A percentile compares a stretch with the other conserved stretches of the same genome.
phyloP scores from a whole-genome alignment of 108 stramenopile species.

The Aurantiochytrium sp. region DNA sequence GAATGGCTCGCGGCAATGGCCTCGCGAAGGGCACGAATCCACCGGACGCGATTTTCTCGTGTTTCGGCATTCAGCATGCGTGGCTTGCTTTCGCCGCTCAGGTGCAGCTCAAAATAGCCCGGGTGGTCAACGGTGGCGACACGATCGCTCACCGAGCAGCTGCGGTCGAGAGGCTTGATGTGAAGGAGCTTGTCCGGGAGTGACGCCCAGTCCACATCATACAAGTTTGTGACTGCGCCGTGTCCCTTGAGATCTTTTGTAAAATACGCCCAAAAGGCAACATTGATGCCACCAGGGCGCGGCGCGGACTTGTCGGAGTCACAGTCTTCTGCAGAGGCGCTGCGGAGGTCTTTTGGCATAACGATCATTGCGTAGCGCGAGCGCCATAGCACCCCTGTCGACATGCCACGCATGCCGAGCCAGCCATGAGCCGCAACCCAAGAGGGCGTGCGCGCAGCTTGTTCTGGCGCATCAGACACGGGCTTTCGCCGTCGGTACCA shows the following conservation, averaged over 20 bases:
- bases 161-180: neutral
- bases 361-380: neutral
- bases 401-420: neutral
- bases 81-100: neutral
- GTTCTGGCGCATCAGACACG: neutral
- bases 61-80: neutral
- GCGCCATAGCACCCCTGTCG: neutral
- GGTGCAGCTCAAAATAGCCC: neutral
- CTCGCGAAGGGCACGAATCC: neutral
- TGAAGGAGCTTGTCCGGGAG: neutral
- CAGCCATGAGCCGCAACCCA: neutral
- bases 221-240: neutral
- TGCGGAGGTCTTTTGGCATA: neutral
- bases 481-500: neutral
- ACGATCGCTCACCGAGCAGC: neutral
- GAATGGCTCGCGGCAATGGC: neutral
- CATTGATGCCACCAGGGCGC: neutral
- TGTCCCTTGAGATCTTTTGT: neutral
- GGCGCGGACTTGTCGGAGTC: neutral
- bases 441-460: neutral
- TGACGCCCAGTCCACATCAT: neutral
- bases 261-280: neutral
- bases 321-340: too few species aligned
- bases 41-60: neutral
- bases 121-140: neutral